Evolutionary conservation across 495 filamentous ascomycete species (phyloP), one percentile per base, ranked within the genome.

Genomic region (Penicillium antarcticum): DNA sequence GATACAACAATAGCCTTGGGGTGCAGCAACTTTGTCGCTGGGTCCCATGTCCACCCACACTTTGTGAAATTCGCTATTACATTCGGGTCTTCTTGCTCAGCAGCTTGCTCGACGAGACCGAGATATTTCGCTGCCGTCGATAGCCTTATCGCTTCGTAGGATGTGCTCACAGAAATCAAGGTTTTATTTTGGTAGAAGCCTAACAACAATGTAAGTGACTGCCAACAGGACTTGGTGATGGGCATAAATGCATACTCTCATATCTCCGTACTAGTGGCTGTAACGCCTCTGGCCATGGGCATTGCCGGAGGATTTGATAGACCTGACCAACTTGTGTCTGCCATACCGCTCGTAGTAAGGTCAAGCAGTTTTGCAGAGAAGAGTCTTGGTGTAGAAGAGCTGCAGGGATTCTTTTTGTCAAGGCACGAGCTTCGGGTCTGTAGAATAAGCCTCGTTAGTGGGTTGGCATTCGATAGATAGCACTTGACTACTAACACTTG

Each of bases 401-500:
- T 39, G 62, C 53, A 0, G 78, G 77, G 43, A 81, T 72, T 41
- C 79, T 71, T 52, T 78, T 62, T 5, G 73, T 74, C 45, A 80
- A 63, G 23, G 75, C 72, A 12, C 79, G 76, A 46, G 79, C 77
- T 73, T 81, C 79, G 31, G 70, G 64, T 45, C 79, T 81, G 45
- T 54, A 16, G 23, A 31, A 8, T 5, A 34, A 16, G 18, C 16
- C 44, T 31, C 11, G 24, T 47, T 21, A 50, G 42, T 55, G 10
- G 41, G 35, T 43, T 13, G 12, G 6, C 23, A 9, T 34, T 11
- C 10, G 24, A 26, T 48, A 46, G n/a, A 47, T 10, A 23, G 21
- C 32, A 31, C 11, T 13, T 4, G 34, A 14, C 7, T 1, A 57
- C 67, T 67, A 40, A 81, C 79, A 80, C 60, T 59, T 82, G 70